Conservation (phyloP, 2,329 filamentous ascomycete genomes). For the Penicillium verrucosum region DNA sequence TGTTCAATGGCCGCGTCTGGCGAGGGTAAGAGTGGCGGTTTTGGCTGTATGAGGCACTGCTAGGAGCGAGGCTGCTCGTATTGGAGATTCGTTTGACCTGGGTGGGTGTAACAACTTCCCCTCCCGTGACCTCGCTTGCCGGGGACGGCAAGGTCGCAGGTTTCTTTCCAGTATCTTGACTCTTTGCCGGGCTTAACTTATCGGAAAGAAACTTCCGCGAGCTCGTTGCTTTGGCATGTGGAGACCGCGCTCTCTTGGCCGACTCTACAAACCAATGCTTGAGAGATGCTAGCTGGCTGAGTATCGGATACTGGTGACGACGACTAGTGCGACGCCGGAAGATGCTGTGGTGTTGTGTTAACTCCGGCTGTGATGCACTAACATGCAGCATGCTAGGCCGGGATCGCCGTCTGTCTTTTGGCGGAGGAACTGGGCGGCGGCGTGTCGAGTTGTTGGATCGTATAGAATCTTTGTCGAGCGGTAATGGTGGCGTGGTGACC, state of each 20-base stretch:
- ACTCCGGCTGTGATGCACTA: constrained; percentile 66
- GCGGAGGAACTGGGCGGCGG: constrained; percentile 74
- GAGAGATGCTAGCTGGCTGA: constrained; percentile 64
- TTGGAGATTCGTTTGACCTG: constrained; percentile 41
- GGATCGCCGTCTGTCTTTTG: constrained; percentile 78
- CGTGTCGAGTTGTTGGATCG: constrained; percentile 74
- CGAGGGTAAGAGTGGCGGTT: constrained; percentile 43
- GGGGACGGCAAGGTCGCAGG: constrained; percentile 21
- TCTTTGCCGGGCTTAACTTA: constrained; percentile 40
- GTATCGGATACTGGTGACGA: constrained; percentile 60
- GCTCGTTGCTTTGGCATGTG: constrained; percentile 39
- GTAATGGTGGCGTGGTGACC: constrained; percentile 52
- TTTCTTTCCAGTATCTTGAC: constrained; percentile 34
- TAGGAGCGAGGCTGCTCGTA: constrained; percentile 42
- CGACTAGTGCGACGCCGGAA: constrained; percentile 54
- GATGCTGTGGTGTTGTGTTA: constrained; percentile 56
- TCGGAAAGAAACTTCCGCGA: constrained; percentile 41
- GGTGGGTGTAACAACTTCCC: constrained; percentile 35
- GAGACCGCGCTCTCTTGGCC: constrained; percentile 60
- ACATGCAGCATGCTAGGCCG: constrained; percentile 83
- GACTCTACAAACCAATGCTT: constrained; percentile 72
- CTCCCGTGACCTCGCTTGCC: constrained; percentile 21
- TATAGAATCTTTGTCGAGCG: constrained; percentile 69
- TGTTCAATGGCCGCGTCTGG: constrained; percentile 36
- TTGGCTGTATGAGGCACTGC: constrained; percentile 42